Evolutionary conservation across 1,284 basidiomycete genomes (phyloP).

Genomic region (Melampsora abietis-canadensis): DNA sequence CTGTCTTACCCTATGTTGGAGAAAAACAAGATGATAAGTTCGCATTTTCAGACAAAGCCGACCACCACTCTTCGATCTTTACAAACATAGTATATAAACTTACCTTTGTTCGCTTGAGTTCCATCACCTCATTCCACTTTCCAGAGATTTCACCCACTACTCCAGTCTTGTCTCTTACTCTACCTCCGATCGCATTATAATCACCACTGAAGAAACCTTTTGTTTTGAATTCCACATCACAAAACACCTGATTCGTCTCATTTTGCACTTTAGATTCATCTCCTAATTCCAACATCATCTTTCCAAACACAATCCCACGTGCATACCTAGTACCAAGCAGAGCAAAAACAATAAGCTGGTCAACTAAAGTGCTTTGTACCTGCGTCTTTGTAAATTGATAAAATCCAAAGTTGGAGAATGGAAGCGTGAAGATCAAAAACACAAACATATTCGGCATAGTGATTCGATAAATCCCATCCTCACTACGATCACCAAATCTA

Average conservation of each 20-base stretch:
- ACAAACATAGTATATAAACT: constrained; percentile 15
- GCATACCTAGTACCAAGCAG: constrained; percentile 63
- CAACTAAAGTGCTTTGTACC: too few relatives aligned
- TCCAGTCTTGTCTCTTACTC: constrained; percentile 59
- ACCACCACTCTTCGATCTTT: not conserved
- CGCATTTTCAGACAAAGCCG: not conserved
- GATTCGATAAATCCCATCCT: constrained; percentile 85
- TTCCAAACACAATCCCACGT: constrained; percentile 66
- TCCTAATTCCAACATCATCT: constrained; percentile 92
- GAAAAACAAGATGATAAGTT: not conserved
- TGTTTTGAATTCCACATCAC: constrained; percentile 95
- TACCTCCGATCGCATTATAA: constrained; percentile 88
- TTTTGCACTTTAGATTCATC: constrained; percentile 84
- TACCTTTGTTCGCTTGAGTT: constrained; percentile 67
- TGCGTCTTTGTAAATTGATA: not conserved
- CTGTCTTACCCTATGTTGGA: constrained; percentile 55
- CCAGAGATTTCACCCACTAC: constrained; percentile 78
- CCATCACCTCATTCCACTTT: constrained; percentile 88
- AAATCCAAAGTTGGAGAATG: not conserved
- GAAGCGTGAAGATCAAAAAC: constrained; percentile 5
- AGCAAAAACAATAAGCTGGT: not conserved
- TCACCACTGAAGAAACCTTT: constrained; percentile 97
- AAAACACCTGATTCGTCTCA: constrained; percentile 68
- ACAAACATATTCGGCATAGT: constrained; percentile 86
- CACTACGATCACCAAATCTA: constrained; percentile 70